Percentiles rank a stretch among this genome's conserved stretches.
phyloP scores from a whole-genome alignment of 176 grass and related monocot species.

The Saccharum officinarum region DNA sequence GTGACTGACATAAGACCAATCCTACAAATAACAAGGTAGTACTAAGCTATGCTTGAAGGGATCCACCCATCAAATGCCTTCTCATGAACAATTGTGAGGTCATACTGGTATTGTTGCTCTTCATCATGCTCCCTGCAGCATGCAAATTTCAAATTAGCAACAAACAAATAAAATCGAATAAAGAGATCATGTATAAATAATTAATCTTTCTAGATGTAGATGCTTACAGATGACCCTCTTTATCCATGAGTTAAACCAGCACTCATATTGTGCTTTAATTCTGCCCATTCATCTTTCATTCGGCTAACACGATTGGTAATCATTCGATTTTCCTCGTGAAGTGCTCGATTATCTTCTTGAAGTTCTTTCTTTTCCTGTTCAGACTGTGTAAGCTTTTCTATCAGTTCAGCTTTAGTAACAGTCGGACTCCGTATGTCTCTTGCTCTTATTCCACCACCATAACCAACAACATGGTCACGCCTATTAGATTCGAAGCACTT shows the following conservation, averaged over 20 bases:
- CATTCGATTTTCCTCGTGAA: background rate
- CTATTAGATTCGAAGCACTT: background rate
- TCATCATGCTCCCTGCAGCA: background rate
- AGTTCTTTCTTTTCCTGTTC: background rate
- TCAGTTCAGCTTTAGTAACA: background rate
- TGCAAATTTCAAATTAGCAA: background rate
- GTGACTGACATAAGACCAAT: background rate
- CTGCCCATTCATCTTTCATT: background rate
- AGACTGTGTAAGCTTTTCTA: background rate
- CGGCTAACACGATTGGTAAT: background rate
- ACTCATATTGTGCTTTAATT: background rate
- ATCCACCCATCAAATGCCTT: background rate
- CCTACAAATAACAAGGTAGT: too few species aligned
- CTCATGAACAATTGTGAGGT: background rate
- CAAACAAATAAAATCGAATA: too few species aligned
- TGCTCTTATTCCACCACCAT: constrained; percentile 3
- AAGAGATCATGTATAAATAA: background rate
- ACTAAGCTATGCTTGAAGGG: background rate
- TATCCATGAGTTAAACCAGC: background rate
- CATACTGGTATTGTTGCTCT: background rate
- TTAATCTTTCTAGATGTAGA: background rate
- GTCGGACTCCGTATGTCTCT: background rate
- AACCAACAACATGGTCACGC: background rate
- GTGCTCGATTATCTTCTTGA: background rate
- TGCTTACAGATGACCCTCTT: background rate